Evolutionary conservation across 225 moss, liverwort and hornwort species (phyloP).

Genomic region (Lunularia cruciata): DNA sequence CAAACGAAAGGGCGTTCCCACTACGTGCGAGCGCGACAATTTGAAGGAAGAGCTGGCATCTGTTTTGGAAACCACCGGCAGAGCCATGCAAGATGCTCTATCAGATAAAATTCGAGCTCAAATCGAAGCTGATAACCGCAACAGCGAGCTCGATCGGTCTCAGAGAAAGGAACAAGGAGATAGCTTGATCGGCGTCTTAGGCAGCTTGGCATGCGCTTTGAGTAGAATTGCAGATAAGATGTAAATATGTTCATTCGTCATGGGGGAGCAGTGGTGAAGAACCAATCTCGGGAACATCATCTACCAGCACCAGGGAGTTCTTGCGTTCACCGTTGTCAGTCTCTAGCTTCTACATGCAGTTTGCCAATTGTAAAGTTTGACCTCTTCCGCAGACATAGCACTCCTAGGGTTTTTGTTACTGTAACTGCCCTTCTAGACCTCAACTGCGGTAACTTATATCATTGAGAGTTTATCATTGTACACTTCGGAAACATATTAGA

Average conservation of each 20-base stretch:
- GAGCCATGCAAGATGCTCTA: slow-evolving; percentile 1
- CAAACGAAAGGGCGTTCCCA: not conserved
- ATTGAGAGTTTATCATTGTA: no score
- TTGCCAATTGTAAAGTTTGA: no score
- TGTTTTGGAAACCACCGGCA: not conserved
- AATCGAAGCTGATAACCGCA: slow-evolving; percentile 15
- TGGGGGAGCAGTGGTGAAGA: no score
- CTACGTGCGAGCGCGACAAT: not conserved
- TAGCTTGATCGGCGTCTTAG: not conserved
- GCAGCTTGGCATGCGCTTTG: slow-evolving; percentile 10
- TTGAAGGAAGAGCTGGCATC: slow-evolving; percentile 14
- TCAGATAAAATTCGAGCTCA: slow-evolving; percentile 4
- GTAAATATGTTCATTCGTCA: not conserved
- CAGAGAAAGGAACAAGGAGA: slow-evolving; percentile 17
- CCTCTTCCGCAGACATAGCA: no score
- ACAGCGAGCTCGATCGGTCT: slow-evolving; percentile 15
- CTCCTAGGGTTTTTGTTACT: no score
- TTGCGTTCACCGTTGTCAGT: no score
- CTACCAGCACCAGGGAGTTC: not conserved
- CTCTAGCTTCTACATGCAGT: no score
- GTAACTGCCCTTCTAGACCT: no score
- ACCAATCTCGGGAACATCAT: no score
- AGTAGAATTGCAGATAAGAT: slow-evolving; percentile 17
- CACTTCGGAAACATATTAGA: no score
- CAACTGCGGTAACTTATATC: no score